Base-by-base conservation (phyloP, 257 asterid genomes). In the Nyctanthes arbortristis region DNA sequence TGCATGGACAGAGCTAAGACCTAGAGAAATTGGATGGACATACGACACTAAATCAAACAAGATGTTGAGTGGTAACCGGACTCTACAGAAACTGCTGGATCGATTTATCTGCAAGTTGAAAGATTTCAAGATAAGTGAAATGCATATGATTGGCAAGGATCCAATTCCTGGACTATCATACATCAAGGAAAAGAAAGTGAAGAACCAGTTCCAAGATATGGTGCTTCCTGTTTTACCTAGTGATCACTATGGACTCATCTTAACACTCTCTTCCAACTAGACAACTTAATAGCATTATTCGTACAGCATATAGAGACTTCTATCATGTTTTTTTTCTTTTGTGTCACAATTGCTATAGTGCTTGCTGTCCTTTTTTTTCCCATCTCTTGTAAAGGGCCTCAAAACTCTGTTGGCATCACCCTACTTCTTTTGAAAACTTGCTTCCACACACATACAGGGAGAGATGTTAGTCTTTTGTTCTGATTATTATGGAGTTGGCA, bases 181-280 rank as follows among this genome's bases (percentile, higher is more conserved):
- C 58, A 63, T 77, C 54, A 88, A 88, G 82, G 94, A 88, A 39
- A 94, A 91, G 88, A 89, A 66, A 74, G 86, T 86, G 68, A 94
- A 75, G 69, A 87, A 86, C 7, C 87, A 75, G 84, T 82, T 85
- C 28, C 77, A 81, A 86, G 82, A 84, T 65, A 6, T 89, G 61
- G 79, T 13, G 63, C 97, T 91, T 60, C 98, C 99, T 59, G 98
- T 91, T 75, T 74, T 89, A 40, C 98, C 99, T 1, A 94, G 99
- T 39, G 99, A 94, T 78, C 99, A 91, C 74, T 91, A 69, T 82
- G 99, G 99, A 32, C 70, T 94, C 81, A 86, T 94, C 66, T 67
- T 94, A 70, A 89, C 96, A 35, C 84, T 94, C 61, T 61, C 65
- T 72, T 74, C 80, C 65, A 59, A 61, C 59, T 72, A 76, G 74